Percentiles rank a stretch among this genome's conserved stretches.
Conservation (phyloP, 129 eudicot species). For the Pittosporum tobira region DNA sequence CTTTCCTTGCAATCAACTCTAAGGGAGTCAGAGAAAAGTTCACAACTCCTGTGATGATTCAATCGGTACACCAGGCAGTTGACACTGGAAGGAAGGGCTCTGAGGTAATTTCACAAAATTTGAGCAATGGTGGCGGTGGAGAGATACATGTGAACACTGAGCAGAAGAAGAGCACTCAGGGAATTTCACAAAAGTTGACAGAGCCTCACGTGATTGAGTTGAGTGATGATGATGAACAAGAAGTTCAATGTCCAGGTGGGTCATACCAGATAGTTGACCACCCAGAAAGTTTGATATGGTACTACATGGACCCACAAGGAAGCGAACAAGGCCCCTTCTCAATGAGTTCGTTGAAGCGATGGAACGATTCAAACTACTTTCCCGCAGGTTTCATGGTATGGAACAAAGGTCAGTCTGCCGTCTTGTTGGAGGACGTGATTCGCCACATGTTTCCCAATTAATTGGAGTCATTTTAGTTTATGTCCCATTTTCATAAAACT, state of each 20-base stretch:
- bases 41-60: not conserved
- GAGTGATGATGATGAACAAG: slow-evolving; percentile 49
- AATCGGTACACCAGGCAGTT: not conserved
- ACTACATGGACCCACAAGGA: slow-evolving; percentile 59
- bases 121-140: slow-evolving; percentile 11
- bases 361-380: slow-evolving; percentile 55
- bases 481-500: too few relatives aligned
- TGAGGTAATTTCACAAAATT: not conserved
- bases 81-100: slow-evolving; percentile 5
- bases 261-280: slow-evolving; percentile 2
- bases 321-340: slow-evolving; percentile 66
- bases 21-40: not conserved
- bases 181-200: slow-evolving; percentile 2
- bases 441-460: slow-evolving; percentile 9
- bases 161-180: slow-evolving; percentile 9
- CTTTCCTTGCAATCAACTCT: not conserved
- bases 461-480: not conserved
- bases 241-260: not conserved
- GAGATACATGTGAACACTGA: slow-evolving; percentile 7
- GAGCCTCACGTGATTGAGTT: slow-evolving; percentile 39
- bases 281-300: slow-evolving; percentile 37
- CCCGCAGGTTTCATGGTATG: slow-evolving; percentile 48
- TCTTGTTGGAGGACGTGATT: slow-evolving; percentile 46
- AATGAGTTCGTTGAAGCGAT: slow-evolving; percentile 31
- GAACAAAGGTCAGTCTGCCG: slow-evolving; percentile 46